These are phyloP conservation scores for Fusarium azukiicola DNA, from an alignment of 2,329 filamentous ascomycete species.

Conservation along the genomic window DNA sequence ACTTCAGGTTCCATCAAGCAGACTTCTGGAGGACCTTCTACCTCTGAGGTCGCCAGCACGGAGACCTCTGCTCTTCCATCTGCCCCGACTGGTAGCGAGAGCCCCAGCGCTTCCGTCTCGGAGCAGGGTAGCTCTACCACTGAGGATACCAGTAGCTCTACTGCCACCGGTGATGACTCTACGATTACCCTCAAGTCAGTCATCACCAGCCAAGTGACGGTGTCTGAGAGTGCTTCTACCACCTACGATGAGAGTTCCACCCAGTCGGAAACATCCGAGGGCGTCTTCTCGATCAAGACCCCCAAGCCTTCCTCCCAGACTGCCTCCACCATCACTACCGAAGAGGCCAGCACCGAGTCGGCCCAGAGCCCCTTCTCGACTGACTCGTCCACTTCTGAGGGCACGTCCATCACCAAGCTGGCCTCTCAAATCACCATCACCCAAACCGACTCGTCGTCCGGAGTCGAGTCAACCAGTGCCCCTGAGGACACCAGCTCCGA, in stretches of 20 bases:
- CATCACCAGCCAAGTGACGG: constrained; percentile 36
- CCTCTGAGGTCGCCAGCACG: background rate
- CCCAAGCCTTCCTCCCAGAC: background rate
- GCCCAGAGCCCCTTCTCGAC: constrained; percentile 25
- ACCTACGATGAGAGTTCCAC: constrained; percentile 16
- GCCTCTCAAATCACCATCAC: constrained; percentile 31
- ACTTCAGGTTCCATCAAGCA: constrained; percentile 7
- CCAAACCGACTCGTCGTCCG: constrained; percentile 17
- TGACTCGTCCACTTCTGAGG: background rate
- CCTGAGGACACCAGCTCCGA: constrained; percentile 18
- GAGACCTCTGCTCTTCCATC: constrained; percentile 8
- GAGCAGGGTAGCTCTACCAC: constrained; percentile 31
- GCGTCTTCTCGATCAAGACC: constrained; percentile 1
- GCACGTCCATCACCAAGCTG: background rate
- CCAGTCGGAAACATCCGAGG: background rate
- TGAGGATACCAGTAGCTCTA: background rate
- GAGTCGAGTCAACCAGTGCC: constrained; percentile 3
- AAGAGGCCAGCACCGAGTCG: constrained; percentile 26
- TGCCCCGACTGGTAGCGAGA: background rate
- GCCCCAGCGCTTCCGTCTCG: constrained; percentile 21
- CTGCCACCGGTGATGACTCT: constrained; percentile 2
- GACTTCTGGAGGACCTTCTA: background rate
- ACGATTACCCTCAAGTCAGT: constrained; percentile 32
- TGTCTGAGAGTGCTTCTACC: constrained; percentile 29
- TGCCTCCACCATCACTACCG: background rate